Base-by-base conservation (phyloP, 2,329 filamentous ascomycete genomes). In the Talaromyces verruculosus region DNA sequence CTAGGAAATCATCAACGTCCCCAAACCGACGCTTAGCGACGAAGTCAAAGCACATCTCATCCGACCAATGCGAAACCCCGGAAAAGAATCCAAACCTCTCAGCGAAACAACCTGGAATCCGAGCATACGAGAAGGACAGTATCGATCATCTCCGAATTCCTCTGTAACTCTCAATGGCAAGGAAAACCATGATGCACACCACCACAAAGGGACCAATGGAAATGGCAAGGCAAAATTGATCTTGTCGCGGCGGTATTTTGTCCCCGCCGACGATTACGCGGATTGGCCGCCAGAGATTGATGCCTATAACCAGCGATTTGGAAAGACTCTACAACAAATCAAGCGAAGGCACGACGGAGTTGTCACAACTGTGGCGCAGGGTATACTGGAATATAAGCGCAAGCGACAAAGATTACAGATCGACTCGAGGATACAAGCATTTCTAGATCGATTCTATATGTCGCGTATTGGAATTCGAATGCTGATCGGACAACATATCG, bases 381-480 rank as follows among this genome's bases (percentile, higher is more conserved):
- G 95, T 67, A 97, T 99, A 71, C 86, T 98, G 67, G 95, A 99
- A 81, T 99, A 96, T 85, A 99, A 99, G 83, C 91, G 94, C 65
- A 94, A 91, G 77, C 88, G 93, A 68, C 95, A 99, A 84, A 89
- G 95, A 63, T 95, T 98, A 90, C 95, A 98, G 77, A 99, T 99
- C 74, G 95, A 98, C 80, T 90, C 93, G 77, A 96, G 93, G 72
- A 97, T 99, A 67, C 95, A 99, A 79, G 90, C 92, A 64, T 99
- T 99, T 83, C 88, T 99, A 70, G 95, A 99, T 81, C 91, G 95
- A 67, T 99, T 99, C 81, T 99, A 99, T 84, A 99, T 99, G 95
- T 97, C 93, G 53, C 92, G 95, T 69, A 99, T 99, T 75, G 95
- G 95, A 70, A 99, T 99, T 72, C 91, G 95, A 72, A 99, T 99